phyloP scores from a whole-genome alignment of 192 early-diverging fungal genomes.

The Coemansia sp. region DNA sequence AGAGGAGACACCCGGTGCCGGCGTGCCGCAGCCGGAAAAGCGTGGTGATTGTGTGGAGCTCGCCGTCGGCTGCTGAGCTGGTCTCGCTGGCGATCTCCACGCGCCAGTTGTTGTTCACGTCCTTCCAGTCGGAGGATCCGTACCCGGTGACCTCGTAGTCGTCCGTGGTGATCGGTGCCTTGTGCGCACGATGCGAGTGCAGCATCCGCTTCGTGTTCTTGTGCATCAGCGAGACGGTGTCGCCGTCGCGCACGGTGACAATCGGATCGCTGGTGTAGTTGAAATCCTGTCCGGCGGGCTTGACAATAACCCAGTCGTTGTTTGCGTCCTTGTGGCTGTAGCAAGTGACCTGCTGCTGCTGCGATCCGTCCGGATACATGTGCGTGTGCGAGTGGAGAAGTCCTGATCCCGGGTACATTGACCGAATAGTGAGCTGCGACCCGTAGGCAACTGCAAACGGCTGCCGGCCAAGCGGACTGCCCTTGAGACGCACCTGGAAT shows the following conservation, averaged over 20 bases:
- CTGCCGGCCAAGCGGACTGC: slow-evolving; percentile 63
- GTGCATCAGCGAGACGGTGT: slow-evolving; percentile 73
- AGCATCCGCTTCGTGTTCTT: slow-evolving; percentile 56
- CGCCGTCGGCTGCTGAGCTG: slow-evolving; percentile 40
- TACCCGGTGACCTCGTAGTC: slow-evolving; percentile 60
- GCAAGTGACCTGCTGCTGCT: slow-evolving; percentile 83
- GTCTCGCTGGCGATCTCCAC: slow-evolving; percentile 53
- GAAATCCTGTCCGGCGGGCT: slow-evolving; percentile 31
- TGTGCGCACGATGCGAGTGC: slow-evolving; percentile 65
- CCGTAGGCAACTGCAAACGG: slow-evolving; percentile 25
- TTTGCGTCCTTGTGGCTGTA: slow-evolving; percentile 74
- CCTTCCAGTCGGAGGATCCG: slow-evolving; percentile 58
- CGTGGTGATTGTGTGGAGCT: slow-evolving; percentile 56
- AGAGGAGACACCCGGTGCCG: slow-evolving; percentile 72
- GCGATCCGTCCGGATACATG: slow-evolving; percentile 61
- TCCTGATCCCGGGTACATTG: slow-evolving; percentile 17
- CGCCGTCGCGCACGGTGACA: slow-evolving; percentile 62
- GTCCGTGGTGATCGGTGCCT: slow-evolving; percentile 62
- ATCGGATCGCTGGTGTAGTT: slow-evolving; percentile 29
- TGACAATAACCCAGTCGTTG: slow-evolving; percentile 62
- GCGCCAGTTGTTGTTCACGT: slow-evolving; percentile 61
- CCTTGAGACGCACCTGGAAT: slow-evolving; percentile 81
- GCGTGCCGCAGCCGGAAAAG: slow-evolving; percentile 70
- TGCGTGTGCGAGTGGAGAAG: slow-evolving; percentile 62
- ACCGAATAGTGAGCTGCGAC: slow-evolving; percentile 24